phyloP scores from a whole-genome alignment of 371 early-diverging fungal genomes.

The Rhizopus stolonifer region DNA sequence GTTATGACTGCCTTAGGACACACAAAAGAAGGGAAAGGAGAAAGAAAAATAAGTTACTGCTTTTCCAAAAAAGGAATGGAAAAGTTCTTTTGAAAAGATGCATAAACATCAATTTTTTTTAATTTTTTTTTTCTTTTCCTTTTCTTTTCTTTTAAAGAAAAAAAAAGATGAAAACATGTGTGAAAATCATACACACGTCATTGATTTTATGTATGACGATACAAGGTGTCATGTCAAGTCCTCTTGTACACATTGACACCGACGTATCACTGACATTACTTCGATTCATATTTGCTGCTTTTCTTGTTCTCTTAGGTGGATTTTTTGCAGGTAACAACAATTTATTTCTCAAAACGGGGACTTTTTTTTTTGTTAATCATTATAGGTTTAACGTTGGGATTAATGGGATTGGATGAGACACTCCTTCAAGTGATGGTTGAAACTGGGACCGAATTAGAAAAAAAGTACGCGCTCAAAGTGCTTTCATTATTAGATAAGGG shows the following conservation, averaged over 20 bases:
- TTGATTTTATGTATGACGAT: background rate
- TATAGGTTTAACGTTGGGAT: conserved; percentile 78
- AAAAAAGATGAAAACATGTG: background rate
- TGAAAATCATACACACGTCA: background rate
- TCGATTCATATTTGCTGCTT: background rate
- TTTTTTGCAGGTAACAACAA: conserved; percentile 21
- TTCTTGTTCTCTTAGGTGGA: conserved; percentile 17
- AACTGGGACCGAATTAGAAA: conserved; percentile 68
- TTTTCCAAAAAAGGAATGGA: too few relatives aligned
- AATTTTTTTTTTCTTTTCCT: background rate
- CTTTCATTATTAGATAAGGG: conserved; percentile 67
- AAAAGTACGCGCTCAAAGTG: conserved; percentile 67
- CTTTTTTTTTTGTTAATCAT: background rate
- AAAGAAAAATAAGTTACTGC: too few relatives aligned
- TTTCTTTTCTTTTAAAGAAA: background rate
- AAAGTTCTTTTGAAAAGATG: too few relatives aligned
- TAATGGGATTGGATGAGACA: conserved; percentile 76
- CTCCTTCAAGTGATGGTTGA: conserved; percentile 67
- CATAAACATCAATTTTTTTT: background rate
- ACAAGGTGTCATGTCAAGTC: background rate
- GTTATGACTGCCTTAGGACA: too few relatives aligned
- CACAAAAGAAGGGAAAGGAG: too few relatives aligned
- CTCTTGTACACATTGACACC: background rate
- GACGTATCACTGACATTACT: background rate
- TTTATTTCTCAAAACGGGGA: background rate